phyloP scores from a whole-genome alignment of 2,329 filamentous ascomycete genomes.

The Sarocladium brachiariae region DNA sequence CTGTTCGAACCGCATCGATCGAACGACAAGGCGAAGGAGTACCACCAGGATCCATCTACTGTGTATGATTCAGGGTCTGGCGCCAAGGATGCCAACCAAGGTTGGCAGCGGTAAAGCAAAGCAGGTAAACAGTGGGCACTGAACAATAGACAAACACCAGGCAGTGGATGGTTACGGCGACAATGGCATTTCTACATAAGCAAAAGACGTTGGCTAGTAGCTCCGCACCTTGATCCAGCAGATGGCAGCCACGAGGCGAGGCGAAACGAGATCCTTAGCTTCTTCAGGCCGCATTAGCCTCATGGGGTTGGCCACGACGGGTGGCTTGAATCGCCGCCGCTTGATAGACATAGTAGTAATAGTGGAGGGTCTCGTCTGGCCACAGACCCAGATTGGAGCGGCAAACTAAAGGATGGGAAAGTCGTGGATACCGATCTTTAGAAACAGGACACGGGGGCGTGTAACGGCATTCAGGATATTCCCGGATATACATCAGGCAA shows the following conservation, averaged over 20 bases:
- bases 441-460: too few species aligned
- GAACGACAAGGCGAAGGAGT: not conserved
- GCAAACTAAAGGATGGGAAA: not conserved
- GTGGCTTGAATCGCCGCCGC: not conserved
- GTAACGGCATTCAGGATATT: too few species aligned
- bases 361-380: not conserved
- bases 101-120: not conserved
- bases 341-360: not conserved
- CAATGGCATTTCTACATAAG: too few species aligned
- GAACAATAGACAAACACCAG: too few species aligned
- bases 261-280: not conserved
- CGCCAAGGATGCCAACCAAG: not conserved
- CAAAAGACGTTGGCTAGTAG: not conserved
- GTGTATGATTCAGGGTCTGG: slow-evolving; percentile 3
- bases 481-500: too few species aligned
- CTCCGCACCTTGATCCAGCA: not conserved
- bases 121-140: not conserved
- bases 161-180: too few species aligned
- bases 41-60: not conserved
- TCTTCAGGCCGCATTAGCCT: not conserved
- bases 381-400: not conserved
- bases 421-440: not conserved
- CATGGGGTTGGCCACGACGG: not conserved
- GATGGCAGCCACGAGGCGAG: not conserved
- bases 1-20: not conserved